Conservation (phyloP, 164 flowering plant genomes). For the Litsea cubeba region DNA sequence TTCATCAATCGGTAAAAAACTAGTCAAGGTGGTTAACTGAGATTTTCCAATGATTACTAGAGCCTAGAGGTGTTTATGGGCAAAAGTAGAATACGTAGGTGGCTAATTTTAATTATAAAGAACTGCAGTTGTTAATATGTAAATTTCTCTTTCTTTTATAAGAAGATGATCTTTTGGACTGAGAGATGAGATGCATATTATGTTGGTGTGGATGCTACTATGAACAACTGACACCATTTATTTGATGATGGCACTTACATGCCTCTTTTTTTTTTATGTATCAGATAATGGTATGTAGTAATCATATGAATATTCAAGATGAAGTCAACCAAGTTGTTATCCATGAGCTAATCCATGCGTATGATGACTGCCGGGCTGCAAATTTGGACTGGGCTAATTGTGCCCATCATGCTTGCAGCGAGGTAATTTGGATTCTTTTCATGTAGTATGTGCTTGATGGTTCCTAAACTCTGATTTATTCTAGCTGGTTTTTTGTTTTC, state of each 20-base stretch:
- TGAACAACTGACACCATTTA: not conserved
- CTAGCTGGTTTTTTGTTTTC: not conserved
- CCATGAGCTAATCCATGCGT: constrained; percentile 92
- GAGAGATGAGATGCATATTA: too few relatives aligned
- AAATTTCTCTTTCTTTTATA: too few relatives aligned
- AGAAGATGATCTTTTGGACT: too few relatives aligned
- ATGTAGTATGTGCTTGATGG: not conserved
- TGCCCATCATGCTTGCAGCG: constrained; percentile 97
- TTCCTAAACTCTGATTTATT: not conserved
- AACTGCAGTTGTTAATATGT: too few relatives aligned
- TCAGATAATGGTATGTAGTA: constrained; percentile 80
- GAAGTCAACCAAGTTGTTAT: constrained; percentile 82
- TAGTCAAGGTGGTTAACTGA: too few relatives aligned
- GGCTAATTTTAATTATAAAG: too few relatives aligned
- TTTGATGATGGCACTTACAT: not conserved
- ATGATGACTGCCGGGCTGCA: constrained; percentile 84
- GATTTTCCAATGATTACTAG: too few relatives aligned
- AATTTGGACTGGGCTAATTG: constrained; percentile 88
- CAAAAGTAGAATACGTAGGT: too few relatives aligned
- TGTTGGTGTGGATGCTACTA: not conserved
- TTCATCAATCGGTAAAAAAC: too few relatives aligned
- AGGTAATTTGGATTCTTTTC: constrained; percentile 37
- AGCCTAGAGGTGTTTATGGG: too few relatives aligned
- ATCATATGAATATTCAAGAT: constrained; percentile 73
- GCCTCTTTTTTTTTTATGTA: not conserved